phyloP scores from a whole-genome alignment of 2,329 filamentous ascomycete genomes.

The Emergomyces africanus region DNA sequence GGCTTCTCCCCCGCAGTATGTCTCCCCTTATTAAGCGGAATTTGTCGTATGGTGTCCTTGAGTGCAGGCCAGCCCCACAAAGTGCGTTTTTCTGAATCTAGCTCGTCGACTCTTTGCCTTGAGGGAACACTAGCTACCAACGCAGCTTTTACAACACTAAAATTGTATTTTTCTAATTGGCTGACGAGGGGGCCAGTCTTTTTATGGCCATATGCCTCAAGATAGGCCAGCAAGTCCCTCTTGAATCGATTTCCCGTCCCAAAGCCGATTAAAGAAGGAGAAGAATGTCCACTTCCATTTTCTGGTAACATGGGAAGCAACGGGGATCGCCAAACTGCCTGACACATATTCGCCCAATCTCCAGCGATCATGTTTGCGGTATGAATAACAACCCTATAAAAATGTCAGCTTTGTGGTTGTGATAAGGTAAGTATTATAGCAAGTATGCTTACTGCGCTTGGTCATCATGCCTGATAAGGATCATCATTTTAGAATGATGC shows the following conservation, averaged over 20 bases:
- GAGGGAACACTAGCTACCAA: slow-evolving; percentile 71
- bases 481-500: slow-evolving; percentile 76
- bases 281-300: not conserved
- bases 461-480: slow-evolving; percentile 67
- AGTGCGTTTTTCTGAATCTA: slow-evolving; percentile 36
- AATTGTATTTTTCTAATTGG: slow-evolving; percentile 53
- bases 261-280: slow-evolving; percentile 14
- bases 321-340: slow-evolving; percentile 70
- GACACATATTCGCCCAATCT: slow-evolving; percentile 82
- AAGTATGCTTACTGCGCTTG: slow-evolving; percentile 45
- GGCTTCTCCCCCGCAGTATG: slow-evolving; percentile 13
- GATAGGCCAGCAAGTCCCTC: slow-evolving; percentile 57
- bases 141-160: slow-evolving; percentile 53
- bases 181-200: slow-evolving; percentile 43
- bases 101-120: slow-evolving; percentile 39
- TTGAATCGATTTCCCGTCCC: slow-evolving; percentile 65
- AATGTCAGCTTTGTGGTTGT: slow-evolving; percentile 4
- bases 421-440: not conserved
- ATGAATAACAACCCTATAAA: slow-evolving; percentile 55
- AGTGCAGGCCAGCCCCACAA: slow-evolving; percentile 68
- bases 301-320: slow-evolving; percentile 42
- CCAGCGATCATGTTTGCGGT: slow-evolving; percentile 84
- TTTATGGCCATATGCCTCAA: slow-evolving; percentile 53
- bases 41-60: slow-evolving; percentile 42
- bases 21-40: slow-evolving; percentile 35